Base-by-base conservation (phyloP, 2,329 filamentous ascomycete species). In the Epicoccum nigrum region DNA sequence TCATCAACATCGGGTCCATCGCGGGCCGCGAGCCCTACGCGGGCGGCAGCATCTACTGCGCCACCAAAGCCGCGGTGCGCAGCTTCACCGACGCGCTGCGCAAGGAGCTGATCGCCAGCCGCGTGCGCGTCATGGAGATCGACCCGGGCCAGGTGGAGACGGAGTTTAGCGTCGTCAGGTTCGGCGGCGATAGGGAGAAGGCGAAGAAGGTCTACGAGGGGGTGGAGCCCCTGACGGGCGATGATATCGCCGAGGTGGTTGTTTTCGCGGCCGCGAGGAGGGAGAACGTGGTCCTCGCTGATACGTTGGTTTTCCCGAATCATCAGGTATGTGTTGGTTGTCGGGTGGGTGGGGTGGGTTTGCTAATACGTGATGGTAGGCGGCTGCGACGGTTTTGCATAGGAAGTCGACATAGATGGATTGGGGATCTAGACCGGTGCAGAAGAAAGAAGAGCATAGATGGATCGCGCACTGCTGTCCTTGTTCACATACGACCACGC, bases 71-170 rank as follows among this genome's bases (percentile, higher is more conserved):
- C 16, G 92, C 92, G 1, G 88, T 96, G 48, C 84, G 88, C 63
- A 88, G 83, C 60, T 96, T 96, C 76, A 92, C 90, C 0, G 91
- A 96, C 49, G 83, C 87, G 9, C 75, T 97, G 70, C 82, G 92
- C 61, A 90, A 86, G 71, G 92, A 97, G 76, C 81, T 95, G 53
- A 87, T 97, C 61, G 81, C 88, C 6, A 90, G 87, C 15, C 81
- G 89, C 48, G 90, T 96, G 56, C 80, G 92, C 48, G 81, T 96
- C 55, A 96, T 96, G 56, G 89, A 91, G 74, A 82, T 97, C 65
- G 92, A 96, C 67, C 92, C 92, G 0, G 92, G 92, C 20, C 92
- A 96, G 76, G 92, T 96, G 38, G 91, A 96, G 81, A 96, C 92
- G 35, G 90, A 97, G 71, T 96, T 97, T 76, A 93, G 89, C 2